Percentiles rank a stretch among this genome's conserved stretches.
Evolutionary conservation across 371 early-diverging fungal genomes (phyloP).

Genomic region (Fennellomyces sp.): DNA sequence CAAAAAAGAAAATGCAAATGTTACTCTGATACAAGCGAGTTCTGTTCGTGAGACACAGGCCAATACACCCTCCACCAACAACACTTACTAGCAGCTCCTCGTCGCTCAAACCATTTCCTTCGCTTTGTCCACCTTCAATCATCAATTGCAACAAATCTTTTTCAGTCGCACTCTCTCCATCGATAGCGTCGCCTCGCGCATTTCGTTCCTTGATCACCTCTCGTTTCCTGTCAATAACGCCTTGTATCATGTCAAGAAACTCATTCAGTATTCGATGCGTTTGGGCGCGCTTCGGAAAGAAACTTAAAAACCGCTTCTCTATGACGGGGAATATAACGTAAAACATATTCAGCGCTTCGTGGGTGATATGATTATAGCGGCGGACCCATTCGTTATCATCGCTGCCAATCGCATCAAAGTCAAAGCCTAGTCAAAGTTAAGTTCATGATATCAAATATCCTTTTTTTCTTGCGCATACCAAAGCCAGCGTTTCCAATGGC

Average conservation of each 20-base stretch:
- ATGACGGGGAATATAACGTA: conserved; percentile 52
- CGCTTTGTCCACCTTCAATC: conserved; percentile 46
- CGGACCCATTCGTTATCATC: conserved; percentile 26
- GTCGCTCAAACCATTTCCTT: conserved; percentile 28
- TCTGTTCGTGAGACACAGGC: too few species aligned
- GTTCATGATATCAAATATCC: too few species aligned
- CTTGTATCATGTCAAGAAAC: conserved; percentile 12
- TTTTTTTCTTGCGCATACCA: conserved; percentile 23
- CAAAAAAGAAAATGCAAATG: conserved; percentile 40
- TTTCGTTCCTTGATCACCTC: conserved; percentile 27
- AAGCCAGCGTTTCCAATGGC: conserved; percentile 45
- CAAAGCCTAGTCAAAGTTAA: conserved; percentile 20
- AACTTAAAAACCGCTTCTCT: conserved; percentile 28
- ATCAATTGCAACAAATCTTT: conserved; percentile 58
- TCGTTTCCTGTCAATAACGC: conserved; percentile 41
- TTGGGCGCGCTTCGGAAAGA: conserved; percentile 24
- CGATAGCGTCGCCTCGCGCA: not conserved
- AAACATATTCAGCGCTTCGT: conserved; percentile 28
- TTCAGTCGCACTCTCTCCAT: conserved; percentile 43
- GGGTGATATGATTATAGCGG: conserved; percentile 26
- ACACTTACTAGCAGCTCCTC: conserved; percentile 42
- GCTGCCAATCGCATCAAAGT: conserved; percentile 33
- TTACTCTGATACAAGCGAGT: conserved; percentile 20
- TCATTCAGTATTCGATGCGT: conserved; percentile 15
- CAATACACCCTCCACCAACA: too few species aligned